Conservation (phyloP, 345 rosid genomes). For the Ceriops decandra region DNA sequence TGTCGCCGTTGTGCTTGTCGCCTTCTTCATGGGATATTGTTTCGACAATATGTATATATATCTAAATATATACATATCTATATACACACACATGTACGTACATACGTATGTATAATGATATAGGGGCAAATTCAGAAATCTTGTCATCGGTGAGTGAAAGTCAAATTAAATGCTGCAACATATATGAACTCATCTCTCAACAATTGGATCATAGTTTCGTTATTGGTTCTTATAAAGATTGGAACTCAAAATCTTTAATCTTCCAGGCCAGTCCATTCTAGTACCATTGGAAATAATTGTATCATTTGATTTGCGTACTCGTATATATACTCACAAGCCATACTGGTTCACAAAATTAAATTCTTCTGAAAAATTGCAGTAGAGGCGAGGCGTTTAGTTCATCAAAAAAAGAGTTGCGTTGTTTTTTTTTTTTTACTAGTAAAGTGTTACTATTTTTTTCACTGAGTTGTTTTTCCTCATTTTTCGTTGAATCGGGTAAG, state of each 20-base stretch:
- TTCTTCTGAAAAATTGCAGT: background rate
- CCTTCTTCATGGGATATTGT: too few species aligned
- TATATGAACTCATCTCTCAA: constrained; percentile 1
- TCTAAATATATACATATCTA: too few species aligned
- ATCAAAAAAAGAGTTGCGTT: background rate
- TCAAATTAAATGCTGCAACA: background rate
- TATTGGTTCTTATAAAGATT: too few species aligned
- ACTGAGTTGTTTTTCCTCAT: background rate
- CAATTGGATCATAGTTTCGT: too few species aligned
- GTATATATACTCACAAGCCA: background rate
- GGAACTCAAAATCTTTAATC: too few species aligned
- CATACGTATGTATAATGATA: too few species aligned
- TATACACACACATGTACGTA: too few species aligned
- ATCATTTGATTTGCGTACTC: too few species aligned
- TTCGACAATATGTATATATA: too few species aligned
- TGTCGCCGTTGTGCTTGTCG: background rate
- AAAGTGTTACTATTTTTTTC: background rate
- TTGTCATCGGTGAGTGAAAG: constrained; percentile 2
- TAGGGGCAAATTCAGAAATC: background rate
- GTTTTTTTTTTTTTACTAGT: background rate
- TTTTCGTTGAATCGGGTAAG: background rate
- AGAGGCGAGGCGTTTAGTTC: background rate
- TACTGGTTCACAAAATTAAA: background rate
- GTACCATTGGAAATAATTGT: too few species aligned
- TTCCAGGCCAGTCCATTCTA: too few species aligned